Conservation (phyloP, 345 rosid species). For the Hirschfeldia incana region DNA sequence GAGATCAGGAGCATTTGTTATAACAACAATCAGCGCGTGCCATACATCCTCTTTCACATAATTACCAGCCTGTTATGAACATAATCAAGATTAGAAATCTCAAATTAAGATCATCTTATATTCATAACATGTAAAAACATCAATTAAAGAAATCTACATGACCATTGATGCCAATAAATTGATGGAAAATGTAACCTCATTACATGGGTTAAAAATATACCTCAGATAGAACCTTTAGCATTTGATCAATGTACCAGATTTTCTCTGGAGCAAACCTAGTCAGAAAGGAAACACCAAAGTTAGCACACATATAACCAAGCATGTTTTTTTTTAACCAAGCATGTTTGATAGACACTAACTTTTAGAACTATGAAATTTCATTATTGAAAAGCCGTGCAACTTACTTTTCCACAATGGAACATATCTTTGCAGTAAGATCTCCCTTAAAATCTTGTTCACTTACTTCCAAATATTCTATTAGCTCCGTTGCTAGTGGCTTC, state of each 20-base stretch:
- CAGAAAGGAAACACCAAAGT: conserved; percentile 34
- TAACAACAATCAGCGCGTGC: conserved; percentile 85
- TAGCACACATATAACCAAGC: conserved; percentile 20
- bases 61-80: conserved; percentile 80
- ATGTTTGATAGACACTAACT: conserved; percentile 14
- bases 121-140: conserved; percentile 1
- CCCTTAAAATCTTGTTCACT: conserved; percentile 91
- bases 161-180: background rate
- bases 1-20: conserved; percentile 92
- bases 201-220: conserved; percentile 44
- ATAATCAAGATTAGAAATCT: conserved; percentile 37
- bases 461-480: conserved; percentile 89
- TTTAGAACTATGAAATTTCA: conserved; percentile 14
- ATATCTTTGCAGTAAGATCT: conserved; percentile 95
- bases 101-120: conserved; percentile 1
- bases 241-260: conserved; percentile 96
- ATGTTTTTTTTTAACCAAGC: conserved; percentile 3
- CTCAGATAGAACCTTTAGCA: conserved; percentile 98
- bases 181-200: background rate
- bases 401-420: conserved; percentile 95
- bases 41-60: conserved; percentile 96
- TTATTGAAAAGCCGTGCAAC: conserved; percentile 36
- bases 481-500: conserved; percentile 79
- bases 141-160: conserved; percentile 5
- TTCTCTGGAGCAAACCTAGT: conserved; percentile 92